Percentiles rank a stretch among this genome's conserved stretches.
Evolutionary conservation across 2,329 filamentous ascomycete genomes (phyloP).

Genomic region (Bipolaris sorokiniana): DNA sequence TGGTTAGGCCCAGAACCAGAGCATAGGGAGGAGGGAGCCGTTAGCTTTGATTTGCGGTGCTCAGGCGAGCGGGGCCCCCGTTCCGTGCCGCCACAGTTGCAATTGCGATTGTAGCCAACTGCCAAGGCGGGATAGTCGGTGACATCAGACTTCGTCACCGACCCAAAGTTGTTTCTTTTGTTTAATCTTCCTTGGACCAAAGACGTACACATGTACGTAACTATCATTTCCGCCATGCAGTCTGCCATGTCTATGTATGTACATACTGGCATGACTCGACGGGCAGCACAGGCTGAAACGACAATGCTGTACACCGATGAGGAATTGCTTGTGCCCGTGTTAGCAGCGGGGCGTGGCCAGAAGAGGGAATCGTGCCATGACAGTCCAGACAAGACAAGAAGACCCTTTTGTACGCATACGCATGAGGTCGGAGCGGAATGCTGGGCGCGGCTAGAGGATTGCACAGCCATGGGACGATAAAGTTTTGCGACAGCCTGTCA

Average conservation of each 20-base stretch:
- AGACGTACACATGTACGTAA: background rate
- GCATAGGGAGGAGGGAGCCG: conserved; percentile 20
- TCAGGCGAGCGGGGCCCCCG: background rate
- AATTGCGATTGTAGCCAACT: background rate
- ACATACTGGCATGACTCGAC: conserved; percentile 2
- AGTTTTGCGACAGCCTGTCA: conserved; percentile 6
- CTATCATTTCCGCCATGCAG: conserved; percentile 1
- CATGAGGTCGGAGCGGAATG: background rate
- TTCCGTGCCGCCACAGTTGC: conserved; percentile 17
- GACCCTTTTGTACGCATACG: background rate
- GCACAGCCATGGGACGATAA: conserved; percentile 2
- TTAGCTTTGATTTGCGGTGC: conserved; percentile 2
- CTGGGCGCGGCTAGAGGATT: background rate
- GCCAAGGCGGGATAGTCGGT: conserved; percentile 11
- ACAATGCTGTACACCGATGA: conserved; percentile 2
- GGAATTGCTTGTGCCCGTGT: conserved; percentile 9
- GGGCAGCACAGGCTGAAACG: conserved; percentile 1
- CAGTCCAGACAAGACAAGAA: background rate
- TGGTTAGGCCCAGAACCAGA: conserved; percentile 17
- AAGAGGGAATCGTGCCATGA: background rate
- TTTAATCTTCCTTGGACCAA: background rate
- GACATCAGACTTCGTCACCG: conserved; percentile 28
- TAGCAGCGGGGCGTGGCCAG: conserved; percentile 1
- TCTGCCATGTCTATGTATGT: background rate
- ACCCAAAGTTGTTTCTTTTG: conserved; percentile 12